phyloP scores from a whole-genome alignment of 441 rosid species.

The Bruguiera hainesii region DNA sequence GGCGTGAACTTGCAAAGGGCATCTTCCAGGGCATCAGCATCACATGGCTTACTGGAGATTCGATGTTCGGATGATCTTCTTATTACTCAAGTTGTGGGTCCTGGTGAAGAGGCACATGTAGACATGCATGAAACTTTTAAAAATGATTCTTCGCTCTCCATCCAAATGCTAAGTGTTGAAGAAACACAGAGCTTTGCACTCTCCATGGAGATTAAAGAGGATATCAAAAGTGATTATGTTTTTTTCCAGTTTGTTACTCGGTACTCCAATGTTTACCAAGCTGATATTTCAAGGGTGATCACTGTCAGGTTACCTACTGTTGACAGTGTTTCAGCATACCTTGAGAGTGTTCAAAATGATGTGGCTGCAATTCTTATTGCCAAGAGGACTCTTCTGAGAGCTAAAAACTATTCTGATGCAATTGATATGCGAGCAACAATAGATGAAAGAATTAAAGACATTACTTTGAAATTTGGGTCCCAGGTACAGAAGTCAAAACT shows the following conservation, averaged over 20 bases:
- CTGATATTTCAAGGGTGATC: slow-evolving; percentile 80
- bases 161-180: slow-evolving; percentile 89
- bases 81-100: slow-evolving; percentile 88
- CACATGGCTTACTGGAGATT: slow-evolving; percentile 84
- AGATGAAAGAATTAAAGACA: slow-evolving; percentile 93
- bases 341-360: slow-evolving; percentile 74
- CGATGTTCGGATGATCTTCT: slow-evolving; percentile 93
- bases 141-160: slow-evolving; percentile 54
- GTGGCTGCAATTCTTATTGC: slow-evolving; percentile 85
- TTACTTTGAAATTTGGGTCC: slow-evolving; percentile 74
- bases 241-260: slow-evolving; percentile 87
- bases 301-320: slow-evolving; percentile 77
- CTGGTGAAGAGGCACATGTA: slow-evolving; percentile 86
- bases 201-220: slow-evolving; percentile 82
- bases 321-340: slow-evolving; percentile 82
- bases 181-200: slow-evolving; percentile 90
- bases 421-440: slow-evolving; percentile 64
- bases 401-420: slow-evolving; percentile 61
- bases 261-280: slow-evolving; percentile 78
- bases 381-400: slow-evolving; percentile 78
- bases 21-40: slow-evolving; percentile 77
- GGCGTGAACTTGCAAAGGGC: slow-evolving; percentile 97
- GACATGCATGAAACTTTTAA: slow-evolving; percentile 73
- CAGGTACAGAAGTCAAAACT: slow-evolving; percentile 80
- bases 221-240: slow-evolving; percentile 67